phyloP scores from a whole-genome alignment of 352 stramenopile genomes.

The Phytophthora chlamydospora region DNA sequence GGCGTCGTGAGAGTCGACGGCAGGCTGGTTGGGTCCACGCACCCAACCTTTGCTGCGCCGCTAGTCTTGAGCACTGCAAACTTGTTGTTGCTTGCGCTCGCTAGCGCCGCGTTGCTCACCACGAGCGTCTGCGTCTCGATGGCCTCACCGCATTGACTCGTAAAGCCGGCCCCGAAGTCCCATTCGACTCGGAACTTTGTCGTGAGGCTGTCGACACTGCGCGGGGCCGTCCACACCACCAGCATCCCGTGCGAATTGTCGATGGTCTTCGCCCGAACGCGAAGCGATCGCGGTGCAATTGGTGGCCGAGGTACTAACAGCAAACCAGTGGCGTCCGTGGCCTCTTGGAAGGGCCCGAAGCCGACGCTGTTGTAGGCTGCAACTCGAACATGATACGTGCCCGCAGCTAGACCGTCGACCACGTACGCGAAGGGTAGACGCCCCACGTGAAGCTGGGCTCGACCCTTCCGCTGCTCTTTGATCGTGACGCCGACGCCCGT shows the following conservation, averaged over 20 bases:
- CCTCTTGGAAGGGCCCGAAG: conserved; percentile 81
- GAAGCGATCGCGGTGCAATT: conserved; percentile 72
- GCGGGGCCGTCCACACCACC: conserved; percentile 79
- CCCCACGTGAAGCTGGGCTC: conserved; percentile 60
- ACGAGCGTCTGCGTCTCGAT: conserved; percentile 72
- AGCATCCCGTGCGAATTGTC: conserved; percentile 45
- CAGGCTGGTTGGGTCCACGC: conserved; percentile 13
- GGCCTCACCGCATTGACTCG: conserved; percentile 72
- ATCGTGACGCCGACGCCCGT: conserved; percentile 21
- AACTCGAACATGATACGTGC: conserved; percentile 91
- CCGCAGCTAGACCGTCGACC: conserved; percentile 76
- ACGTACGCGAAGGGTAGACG: conserved; percentile 86
- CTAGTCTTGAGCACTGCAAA: conserved; percentile 14
- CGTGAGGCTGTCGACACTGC: conserved; percentile 79
- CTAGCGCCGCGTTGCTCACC: conserved; percentile 20
- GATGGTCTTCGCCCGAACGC: conserved; percentile 66
- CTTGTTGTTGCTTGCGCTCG: conserved; percentile 1
- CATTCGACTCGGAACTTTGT: conserved; percentile 94
- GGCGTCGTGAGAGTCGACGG: conserved; percentile 26
- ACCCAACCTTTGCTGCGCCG: conserved; percentile 12
- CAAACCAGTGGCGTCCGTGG: conserved; percentile 36
- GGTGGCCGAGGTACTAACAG: conserved; percentile 37
- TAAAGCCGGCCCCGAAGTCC: conserved; percentile 91
- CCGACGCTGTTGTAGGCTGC: conserved; percentile 95
- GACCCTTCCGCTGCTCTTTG: conserved; percentile 60